Base-by-base conservation (phyloP, 176 grass and related monocot species). In the Zoysia japonica region DNA sequence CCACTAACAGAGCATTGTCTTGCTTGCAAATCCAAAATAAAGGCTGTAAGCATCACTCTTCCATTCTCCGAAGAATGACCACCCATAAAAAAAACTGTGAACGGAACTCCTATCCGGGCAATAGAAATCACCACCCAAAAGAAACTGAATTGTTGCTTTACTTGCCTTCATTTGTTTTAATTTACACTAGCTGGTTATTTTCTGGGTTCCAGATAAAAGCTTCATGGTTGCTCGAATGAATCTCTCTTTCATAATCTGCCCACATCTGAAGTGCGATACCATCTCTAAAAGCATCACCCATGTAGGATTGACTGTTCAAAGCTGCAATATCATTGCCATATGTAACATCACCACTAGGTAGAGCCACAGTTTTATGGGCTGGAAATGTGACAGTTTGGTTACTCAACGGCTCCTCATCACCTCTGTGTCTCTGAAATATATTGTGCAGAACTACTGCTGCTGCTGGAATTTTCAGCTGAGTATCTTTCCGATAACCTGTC, bases 391-490 rank as follows among this genome's bases (percentile, higher is more conserved):
- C 3, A 65, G 70, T 47, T 54, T 53, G 64, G 16, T 64, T 74
- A 70, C 47, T 41, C 62, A 20, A 42, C 9, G 36, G 63, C 48
- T 39, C 70, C 60, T 62, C 64, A 15, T 53, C 50, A 4, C 67
- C 66, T 53, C 36, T 81, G 47, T 90, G 81, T 20, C 48, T 71
- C 59, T 83, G 79, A 68, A 87, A 85, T 45, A 93, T 59, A 46
- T 90, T 93, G 56, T 93, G 91, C 63, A 90, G 17, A 60, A 78
- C 74, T 63, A 46, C 78, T 36, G 87, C 40, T 0, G 76, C 83
- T 39, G 68, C 49, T 46, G 72, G 83, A 73, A 92, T 89, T 44
- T 92, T 80, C 73, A 71, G 65, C 43, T 92, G 83, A 61, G 83
- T 83, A 10, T 87, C 90, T 49, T 84, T 68, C 1, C 70, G 81